Percentiles rank a stretch among this genome's conserved stretches.
phyloP scores from a whole-genome alignment of 2,329 filamentous ascomycete species.

The Proliferodiscus dingleyae region DNA sequence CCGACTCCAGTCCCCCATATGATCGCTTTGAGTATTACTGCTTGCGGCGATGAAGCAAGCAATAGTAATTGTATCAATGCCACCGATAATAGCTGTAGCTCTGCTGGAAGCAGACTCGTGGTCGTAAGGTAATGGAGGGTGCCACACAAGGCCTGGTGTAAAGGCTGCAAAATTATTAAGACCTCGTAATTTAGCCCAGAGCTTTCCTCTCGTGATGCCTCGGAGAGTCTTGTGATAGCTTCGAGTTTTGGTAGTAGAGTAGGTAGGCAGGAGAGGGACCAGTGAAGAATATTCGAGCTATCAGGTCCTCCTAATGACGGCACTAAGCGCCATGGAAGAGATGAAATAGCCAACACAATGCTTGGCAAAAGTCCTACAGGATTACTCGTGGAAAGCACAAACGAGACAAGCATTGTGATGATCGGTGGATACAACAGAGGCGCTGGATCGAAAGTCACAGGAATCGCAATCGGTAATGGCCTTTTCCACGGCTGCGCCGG shows the following conservation, averaged over 20 bases:
- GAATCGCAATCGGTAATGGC: conserved; percentile 46
- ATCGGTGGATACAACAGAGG: conserved; percentile 81
- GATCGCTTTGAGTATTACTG: conserved; percentile 76
- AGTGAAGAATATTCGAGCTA: conserved; percentile 66
- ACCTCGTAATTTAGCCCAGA: conserved; percentile 31
- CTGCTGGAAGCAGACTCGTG: conserved; percentile 80
- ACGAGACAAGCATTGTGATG: conserved; percentile 70
- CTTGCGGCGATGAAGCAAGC: conserved; percentile 75
- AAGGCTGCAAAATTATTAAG: conserved; percentile 63
- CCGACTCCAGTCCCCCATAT: conserved; percentile 80
- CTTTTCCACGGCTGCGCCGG: conserved; percentile 20
- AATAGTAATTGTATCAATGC: conserved; percentile 77
- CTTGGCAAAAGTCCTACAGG: conserved; percentile 66
- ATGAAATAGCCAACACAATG: conserved; percentile 73
- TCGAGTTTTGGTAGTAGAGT: conserved; percentile 34
- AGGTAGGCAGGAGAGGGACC: conserved; percentile 70
- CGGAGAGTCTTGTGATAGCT: background rate
- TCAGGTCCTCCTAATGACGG: conserved; percentile 53
- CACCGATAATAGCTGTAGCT: conserved; percentile 81
- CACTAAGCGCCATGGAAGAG: conserved; percentile 68
- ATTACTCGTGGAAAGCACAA: conserved; percentile 63
- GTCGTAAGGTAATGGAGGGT: conserved; percentile 78
- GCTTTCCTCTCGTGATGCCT: conserved; percentile 20
- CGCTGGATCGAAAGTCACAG: conserved; percentile 81
- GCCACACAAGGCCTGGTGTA: conserved; percentile 73